Evolutionary conservation across 2,329 filamentous ascomycete genomes (phyloP), one percentile per base, ranked within the genome.

Genomic region (Xylariales sp.): DNA sequence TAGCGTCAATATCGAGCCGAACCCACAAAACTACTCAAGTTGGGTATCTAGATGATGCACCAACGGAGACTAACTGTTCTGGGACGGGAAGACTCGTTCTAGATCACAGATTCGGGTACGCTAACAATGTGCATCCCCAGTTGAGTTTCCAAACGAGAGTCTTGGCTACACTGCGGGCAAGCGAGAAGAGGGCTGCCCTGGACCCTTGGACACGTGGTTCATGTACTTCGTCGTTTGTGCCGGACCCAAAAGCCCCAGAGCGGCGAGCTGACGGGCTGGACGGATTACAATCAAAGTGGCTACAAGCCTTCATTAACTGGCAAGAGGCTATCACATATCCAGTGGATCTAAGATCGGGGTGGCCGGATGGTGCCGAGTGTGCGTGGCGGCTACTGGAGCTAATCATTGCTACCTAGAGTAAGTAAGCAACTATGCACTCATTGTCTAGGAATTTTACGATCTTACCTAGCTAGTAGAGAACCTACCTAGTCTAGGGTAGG

Each of bases 71-170:
- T 65, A 65, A 43, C 62, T 50, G 10, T 55, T 68, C 54, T 54
- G n/a, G 53, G 57, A 49, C 16, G n/a, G 34, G 34, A 3, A 57
- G 52, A 49, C 45, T 36, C 12, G 60, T 64, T 68, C 65, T 68
- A 68, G 62, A 68, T 62, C 62, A 57, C 45, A 34, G 34, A 64
- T 67, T 62, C 23, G 56, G 62, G n/a, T 32, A 48, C 56, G 65
- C 65, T 61, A 68, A 54, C 16, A 56, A 32, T 36, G 16, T 53
- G 34, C 14, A 52, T 32, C 23, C 43, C 28, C 14, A 43, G 5
- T 55, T 14, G 34, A n/a, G n/a, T 54, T 36, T 10, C 57, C 54
- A 16, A 28, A 62, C 49, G 23, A 50, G 53, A 50, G 57, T 49
- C 34, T 56, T 48, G 41, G 58, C 48, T 61, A 18, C 62, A 50